Conservation (phyloP, 148 eudicot species). For the Silene conica region DNA sequence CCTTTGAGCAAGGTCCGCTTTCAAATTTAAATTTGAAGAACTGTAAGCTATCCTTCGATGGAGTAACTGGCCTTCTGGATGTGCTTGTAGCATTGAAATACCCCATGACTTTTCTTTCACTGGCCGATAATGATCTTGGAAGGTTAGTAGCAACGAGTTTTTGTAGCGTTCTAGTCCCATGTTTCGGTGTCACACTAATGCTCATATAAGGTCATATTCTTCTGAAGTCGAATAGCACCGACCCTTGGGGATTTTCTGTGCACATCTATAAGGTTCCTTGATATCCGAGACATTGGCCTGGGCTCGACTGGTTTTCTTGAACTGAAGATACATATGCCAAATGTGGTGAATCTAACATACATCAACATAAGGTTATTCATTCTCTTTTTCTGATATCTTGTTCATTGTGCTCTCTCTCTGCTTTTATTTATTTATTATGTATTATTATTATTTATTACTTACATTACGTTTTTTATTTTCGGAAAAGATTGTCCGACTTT, state of each 20-base stretch:
- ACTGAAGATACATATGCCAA: constrained; percentile 42
- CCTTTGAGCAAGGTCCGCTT: constrained; percentile 35
- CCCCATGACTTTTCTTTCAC: constrained; percentile 57
- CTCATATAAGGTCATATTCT: background rate
- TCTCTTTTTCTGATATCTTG: background rate
- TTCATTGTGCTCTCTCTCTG: background rate
- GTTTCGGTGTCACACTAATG: background rate
- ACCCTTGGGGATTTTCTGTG: constrained; percentile 61
- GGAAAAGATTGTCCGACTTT: background rate
- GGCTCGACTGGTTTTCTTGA: constrained; percentile 68
- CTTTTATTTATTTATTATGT: background rate
- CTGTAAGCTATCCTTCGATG: constrained; percentile 58
- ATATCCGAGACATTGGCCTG: constrained; percentile 66
- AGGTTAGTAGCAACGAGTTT: constrained; percentile 37
- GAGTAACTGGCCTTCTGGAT: constrained; percentile 56
- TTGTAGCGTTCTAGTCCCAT: background rate
- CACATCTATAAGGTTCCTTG: constrained; percentile 51
- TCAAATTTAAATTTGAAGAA: constrained; percentile 55
- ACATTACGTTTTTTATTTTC: background rate
- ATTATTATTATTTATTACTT: too few species aligned
- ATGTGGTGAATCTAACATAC: constrained; percentile 42
- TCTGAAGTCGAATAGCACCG: constrained; percentile 55
- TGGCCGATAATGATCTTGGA: constrained; percentile 81
- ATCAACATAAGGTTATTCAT: constrained; percentile 72
- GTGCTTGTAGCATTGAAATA: constrained; percentile 47